These are phyloP conservation scores for Fusarium chlamydosporum DNA, from an alignment of 2,329 filamentous ascomycete genomes.

Conservation along the genomic window DNA sequence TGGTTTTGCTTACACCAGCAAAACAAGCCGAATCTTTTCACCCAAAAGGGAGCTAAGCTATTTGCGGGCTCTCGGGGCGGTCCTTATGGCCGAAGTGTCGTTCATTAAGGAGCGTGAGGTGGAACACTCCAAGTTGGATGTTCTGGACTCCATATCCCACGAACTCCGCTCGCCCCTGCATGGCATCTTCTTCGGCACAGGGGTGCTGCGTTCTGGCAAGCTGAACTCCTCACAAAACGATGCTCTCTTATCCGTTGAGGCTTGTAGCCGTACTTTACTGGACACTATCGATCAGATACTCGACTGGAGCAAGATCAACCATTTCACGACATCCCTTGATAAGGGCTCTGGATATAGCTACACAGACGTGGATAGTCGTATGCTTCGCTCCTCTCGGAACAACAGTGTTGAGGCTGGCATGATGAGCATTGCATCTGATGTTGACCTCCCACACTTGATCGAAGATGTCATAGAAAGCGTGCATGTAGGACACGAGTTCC, in stretches of 20 bases:
- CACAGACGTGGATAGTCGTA: neutral
- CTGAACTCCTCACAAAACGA: neutral
- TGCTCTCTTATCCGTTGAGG: neutral
- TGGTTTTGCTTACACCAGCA: neutral
- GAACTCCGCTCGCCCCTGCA: constrained; percentile 3
- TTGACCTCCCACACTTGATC: neutral
- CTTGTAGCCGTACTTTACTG: neutral
- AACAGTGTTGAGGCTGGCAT: neutral
- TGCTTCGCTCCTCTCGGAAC: neutral
- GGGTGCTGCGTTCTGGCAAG: neutral
- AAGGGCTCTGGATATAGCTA: neutral
- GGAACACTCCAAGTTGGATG: neutral
- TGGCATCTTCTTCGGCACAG: constrained; percentile 3
- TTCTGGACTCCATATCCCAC: constrained; percentile 7
- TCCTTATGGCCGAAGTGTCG: constrained; percentile 6
- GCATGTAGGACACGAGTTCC: neutral
- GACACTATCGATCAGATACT: constrained; percentile 15
- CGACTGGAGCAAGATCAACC: constrained; percentile 15
- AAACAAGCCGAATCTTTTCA: neutral
- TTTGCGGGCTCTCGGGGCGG: neutral
- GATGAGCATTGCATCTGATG: neutral
- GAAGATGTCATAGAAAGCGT: constrained; percentile 12
- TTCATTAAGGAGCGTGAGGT: neutral
- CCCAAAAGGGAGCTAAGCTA: constrained; percentile 1
- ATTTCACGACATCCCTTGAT: neutral